Conservation (phyloP, 495 filamentous ascomycete genomes). For the Parathielavia hyrcaniae region DNA sequence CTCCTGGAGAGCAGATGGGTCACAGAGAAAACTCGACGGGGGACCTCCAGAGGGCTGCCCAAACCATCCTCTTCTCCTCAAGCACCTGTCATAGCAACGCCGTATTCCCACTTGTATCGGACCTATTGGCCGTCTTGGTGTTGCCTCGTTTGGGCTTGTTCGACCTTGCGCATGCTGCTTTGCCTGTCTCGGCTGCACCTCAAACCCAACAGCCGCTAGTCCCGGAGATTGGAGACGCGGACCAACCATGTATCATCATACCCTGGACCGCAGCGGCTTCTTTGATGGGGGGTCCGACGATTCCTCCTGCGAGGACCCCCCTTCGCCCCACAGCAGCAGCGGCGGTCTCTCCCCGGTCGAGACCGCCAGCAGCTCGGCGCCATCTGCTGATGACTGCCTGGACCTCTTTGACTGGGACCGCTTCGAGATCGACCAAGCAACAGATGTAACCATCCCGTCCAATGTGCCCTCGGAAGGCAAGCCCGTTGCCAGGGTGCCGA, state of each 20-base stretch:
- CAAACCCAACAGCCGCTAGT: constrained; percentile 12
- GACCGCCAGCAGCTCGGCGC: constrained; percentile 14
- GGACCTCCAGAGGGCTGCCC: constrained; percentile 3
- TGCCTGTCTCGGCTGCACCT: constrained; percentile 20
- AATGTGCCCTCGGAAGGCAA: constrained; percentile 14
- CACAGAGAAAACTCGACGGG: constrained; percentile 16
- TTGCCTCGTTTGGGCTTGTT: constrained; percentile 20
- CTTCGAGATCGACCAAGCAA: constrained; percentile 6
- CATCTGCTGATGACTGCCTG: constrained; percentile 5
- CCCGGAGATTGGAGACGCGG: constrained; percentile 9
- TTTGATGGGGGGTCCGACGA: constrained; percentile 13
- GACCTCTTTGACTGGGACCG: constrained; percentile 22
- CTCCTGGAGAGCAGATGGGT: constrained; percentile 6
- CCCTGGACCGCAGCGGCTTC: constrained; percentile 9
- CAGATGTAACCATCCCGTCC: constrained; percentile 22
- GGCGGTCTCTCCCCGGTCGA: background rate
- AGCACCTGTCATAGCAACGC: constrained; percentile 10
- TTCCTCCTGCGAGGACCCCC: background rate
- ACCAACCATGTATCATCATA: constrained; percentile 23
- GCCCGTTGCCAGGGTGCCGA: constrained; percentile 10
- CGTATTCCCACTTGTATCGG: constrained; percentile 9
- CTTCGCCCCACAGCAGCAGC: constrained; percentile 7
- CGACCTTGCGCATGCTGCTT: constrained; percentile 7
- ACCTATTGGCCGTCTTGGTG: constrained; percentile 16
- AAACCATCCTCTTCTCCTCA: constrained; percentile 9